Conservation (phyloP, 1,284 basidiomycete species). For the Melampsora americana region DNA sequence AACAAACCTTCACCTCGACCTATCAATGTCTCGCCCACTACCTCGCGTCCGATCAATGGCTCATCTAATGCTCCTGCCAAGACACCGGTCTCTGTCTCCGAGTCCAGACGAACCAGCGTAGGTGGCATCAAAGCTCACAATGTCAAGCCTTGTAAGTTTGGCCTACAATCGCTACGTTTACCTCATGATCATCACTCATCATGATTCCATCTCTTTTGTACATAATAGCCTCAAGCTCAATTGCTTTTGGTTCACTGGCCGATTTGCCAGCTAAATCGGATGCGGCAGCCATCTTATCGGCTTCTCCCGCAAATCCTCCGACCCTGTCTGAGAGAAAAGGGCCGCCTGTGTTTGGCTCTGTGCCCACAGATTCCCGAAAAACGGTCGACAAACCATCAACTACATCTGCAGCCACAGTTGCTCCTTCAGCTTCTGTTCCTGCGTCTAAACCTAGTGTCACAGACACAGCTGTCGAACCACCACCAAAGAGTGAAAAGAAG, state of each 20-base stretch:
- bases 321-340: constrained; percentile 29
- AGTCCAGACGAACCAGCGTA: constrained; percentile 31
- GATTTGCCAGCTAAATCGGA: constrained; percentile 32
- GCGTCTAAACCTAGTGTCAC: constrained; percentile 28
- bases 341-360: constrained; percentile 42
- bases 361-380: constrained; percentile 20
- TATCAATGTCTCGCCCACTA: constrained; percentile 8
- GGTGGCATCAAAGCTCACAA: constrained; percentile 33
- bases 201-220: background rate
- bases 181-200: background rate
- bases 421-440: constrained; percentile 10
- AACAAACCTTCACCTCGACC: background rate
- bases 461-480: constrained; percentile 6
- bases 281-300: constrained; percentile 21
- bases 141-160: constrained; percentile 32
- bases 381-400: constrained; percentile 3
- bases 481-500: constrained; percentile 41
- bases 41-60: constrained; percentile 25
- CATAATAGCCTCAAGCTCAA: constrained; percentile 29
- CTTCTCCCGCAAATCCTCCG: constrained; percentile 43
- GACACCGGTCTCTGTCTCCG: constrained; percentile 17
- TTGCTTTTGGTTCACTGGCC: constrained; percentile 42
- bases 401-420: constrained; percentile 15
- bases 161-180: background rate
- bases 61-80: constrained; percentile 1